Evolutionary conservation across 192 early-diverging fungal species (phyloP).

Genomic region (Linnemannia hyalina): DNA sequence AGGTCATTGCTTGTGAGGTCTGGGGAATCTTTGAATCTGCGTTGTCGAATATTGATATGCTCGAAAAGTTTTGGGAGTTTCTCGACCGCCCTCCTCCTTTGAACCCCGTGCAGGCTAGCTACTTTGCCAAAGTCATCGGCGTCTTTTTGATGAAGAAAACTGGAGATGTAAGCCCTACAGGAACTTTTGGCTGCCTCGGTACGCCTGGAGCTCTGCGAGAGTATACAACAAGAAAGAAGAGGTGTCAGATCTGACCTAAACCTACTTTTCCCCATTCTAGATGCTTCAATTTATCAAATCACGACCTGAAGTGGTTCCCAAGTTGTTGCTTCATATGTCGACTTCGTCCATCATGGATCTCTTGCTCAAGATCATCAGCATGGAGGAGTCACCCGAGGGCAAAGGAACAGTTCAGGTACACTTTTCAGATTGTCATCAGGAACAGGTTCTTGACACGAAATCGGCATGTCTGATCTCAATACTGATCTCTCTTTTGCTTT

Average conservation of each 20-base stretch:
- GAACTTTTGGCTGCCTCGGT: no score
- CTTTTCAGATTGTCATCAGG: background rate
- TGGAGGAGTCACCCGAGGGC: constrained; percentile 89
- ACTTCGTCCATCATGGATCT: constrained; percentile 91
- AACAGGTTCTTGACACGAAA: background rate
- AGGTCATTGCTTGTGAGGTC: constrained; percentile 81
- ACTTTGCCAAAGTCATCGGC: constrained; percentile 91
- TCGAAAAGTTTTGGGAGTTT: constrained; percentile 86
- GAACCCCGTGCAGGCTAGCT: constrained; percentile 83
- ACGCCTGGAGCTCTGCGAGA: no score
- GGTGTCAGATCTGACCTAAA: background rate
- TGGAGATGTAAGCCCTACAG: constrained; percentile 66
- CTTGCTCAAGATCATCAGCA: constrained; percentile 89
- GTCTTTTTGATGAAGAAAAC: constrained; percentile 90
- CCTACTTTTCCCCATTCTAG: constrained; percentile 50
- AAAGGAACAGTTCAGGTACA: constrained; percentile 83
- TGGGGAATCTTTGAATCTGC: constrained; percentile 81
- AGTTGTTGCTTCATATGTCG: constrained; percentile 85
- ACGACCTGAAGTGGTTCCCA: constrained; percentile 78
- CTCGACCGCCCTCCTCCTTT: constrained; percentile 80
- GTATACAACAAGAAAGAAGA: no score
- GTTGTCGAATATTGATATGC: constrained; percentile 74
- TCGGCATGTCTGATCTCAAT: background rate
- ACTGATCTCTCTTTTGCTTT: background rate
- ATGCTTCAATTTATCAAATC: constrained; percentile 87